A percentile compares a stretch with the other conserved stretches of the same genome.
Evolutionary conservation across 1,284 basidiomycete genomes (phyloP).

Genomic region (Sporisorium graminicola): DNA sequence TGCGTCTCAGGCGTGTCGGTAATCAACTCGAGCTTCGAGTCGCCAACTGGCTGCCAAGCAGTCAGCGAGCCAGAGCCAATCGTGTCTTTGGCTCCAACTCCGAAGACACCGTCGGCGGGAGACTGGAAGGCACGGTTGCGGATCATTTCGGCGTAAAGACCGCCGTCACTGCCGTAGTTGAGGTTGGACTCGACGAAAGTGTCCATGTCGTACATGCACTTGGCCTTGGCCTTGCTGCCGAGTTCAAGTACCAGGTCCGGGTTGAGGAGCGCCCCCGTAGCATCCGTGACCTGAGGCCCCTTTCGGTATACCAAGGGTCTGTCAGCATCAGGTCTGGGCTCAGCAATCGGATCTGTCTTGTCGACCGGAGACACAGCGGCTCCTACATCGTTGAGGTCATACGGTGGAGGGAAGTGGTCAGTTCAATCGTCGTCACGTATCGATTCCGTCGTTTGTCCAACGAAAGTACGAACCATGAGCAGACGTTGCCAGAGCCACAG

Average conservation of each 20-base stretch:
- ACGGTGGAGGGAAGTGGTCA: neutral
- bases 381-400: neutral
- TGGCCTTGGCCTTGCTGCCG: slow-evolving; percentile 26
- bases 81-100: slow-evolving; percentile 16
- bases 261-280: slow-evolving; percentile 7
- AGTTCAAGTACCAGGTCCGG: slow-evolving; percentile 14
- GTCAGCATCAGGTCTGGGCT: neutral
- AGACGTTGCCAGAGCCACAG: slow-evolving; percentile 17
- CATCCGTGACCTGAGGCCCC: slow-evolving; percentile 17
- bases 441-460: neutral
- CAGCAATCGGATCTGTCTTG: too few species aligned
- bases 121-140: slow-evolving; percentile 58
- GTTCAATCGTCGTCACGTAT: slow-evolving; percentile 15
- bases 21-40: slow-evolving; percentile 32
- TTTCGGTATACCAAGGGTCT: neutral
- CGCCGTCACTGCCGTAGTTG: slow-evolving; percentile 59
- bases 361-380: slow-evolving; percentile 4
- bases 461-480: slow-evolving; percentile 18
- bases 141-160: slow-evolving; percentile 59
- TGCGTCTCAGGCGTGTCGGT: too few species aligned
- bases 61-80: slow-evolving; percentile 48
- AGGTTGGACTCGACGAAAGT: slow-evolving; percentile 54
- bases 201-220: slow-evolving; percentile 55
- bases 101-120: slow-evolving; percentile 27
- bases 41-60: slow-evolving; percentile 36